A percentile compares a stretch with the other conserved stretches of the same genome.
These are phyloP conservation scores for Myriosclerotinia duriaeana DNA, from an alignment of 2,329 filamentous ascomycete species.

Conservation along the genomic window DNA sequence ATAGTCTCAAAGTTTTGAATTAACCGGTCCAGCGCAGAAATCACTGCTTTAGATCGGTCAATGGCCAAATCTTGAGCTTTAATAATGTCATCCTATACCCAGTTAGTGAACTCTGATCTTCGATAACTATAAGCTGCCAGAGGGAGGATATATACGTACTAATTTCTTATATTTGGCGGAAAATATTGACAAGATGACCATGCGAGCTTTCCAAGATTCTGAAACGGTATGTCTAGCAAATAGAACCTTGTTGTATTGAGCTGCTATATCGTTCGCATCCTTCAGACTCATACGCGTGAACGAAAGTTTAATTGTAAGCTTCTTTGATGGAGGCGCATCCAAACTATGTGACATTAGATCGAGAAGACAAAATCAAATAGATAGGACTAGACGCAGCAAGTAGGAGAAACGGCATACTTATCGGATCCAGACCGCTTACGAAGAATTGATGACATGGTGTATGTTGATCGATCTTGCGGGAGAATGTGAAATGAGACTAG, in stretches of 20 bases:
- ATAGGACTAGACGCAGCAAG: not conserved
- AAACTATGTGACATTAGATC: not conserved
- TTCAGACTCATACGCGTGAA: not conserved
- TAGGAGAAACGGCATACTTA: not conserved
- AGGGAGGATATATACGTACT: not conserved
- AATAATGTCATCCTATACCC: not conserved
- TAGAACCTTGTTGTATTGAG: not conserved
- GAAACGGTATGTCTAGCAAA: not conserved
- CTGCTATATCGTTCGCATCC: not conserved
- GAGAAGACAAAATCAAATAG: not conserved
- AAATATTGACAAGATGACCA: not conserved
- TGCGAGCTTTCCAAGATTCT: not conserved
- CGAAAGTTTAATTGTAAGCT: not conserved
- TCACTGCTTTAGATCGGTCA: not conserved
- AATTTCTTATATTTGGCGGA: not conserved
- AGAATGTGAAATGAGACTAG: not conserved
- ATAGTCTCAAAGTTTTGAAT: not conserved
- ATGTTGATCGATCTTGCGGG: not conserved
- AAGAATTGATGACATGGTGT: not conserved
- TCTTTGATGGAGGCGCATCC: not conserved
- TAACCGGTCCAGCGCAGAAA: not conserved
- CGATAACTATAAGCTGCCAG: not conserved
- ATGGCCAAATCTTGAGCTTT: constrained; percentile 3
- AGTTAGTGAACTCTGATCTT: not conserved
- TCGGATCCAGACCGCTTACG: not conserved